A percentile compares a stretch with the other conserved stretches of the same genome.
These are phyloP conservation scores for Eutrema yunnanense DNA, from an alignment of 345 rosid genomes.

Conservation along the genomic window DNA sequence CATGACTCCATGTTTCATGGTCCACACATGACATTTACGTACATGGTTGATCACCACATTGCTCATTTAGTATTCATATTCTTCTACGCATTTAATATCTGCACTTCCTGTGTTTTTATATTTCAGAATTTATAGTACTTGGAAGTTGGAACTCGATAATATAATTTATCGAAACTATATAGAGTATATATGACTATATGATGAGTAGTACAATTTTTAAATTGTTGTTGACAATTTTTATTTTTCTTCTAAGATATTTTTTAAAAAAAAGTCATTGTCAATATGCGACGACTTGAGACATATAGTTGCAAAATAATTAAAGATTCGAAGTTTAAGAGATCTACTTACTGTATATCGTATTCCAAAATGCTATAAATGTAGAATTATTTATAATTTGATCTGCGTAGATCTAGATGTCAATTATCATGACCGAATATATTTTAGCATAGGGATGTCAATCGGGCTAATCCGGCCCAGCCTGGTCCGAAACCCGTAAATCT, in stretches of 20 bases:
- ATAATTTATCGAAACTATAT: background rate
- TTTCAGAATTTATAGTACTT: background rate
- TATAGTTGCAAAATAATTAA: background rate
- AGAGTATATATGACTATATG: background rate
- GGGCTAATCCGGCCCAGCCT: no score
- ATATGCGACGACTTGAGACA: background rate
- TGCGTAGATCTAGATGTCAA: slow-evolving; percentile 20
- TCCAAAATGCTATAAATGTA: background rate
- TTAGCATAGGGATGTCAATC: background rate
- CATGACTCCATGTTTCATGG: background rate
- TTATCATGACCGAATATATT: background rate
- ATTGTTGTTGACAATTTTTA: background rate
- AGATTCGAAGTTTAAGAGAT: background rate
- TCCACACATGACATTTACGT: background rate
- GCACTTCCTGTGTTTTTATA: background rate
- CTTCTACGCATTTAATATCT: background rate
- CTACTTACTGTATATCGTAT: background rate
- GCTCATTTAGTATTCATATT: background rate
- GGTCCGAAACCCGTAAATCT: no score
- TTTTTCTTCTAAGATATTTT: background rate
- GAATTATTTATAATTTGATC: background rate
- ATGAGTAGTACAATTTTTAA: background rate
- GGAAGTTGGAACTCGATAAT: background rate
- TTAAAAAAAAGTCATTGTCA: background rate
- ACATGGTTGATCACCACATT: background rate